Evolutionary conservation across 768 basidiomycete genomes (phyloP), one percentile per base, ranked within the genome.

Genomic region (Rhizopogon vinicolor): DNA sequence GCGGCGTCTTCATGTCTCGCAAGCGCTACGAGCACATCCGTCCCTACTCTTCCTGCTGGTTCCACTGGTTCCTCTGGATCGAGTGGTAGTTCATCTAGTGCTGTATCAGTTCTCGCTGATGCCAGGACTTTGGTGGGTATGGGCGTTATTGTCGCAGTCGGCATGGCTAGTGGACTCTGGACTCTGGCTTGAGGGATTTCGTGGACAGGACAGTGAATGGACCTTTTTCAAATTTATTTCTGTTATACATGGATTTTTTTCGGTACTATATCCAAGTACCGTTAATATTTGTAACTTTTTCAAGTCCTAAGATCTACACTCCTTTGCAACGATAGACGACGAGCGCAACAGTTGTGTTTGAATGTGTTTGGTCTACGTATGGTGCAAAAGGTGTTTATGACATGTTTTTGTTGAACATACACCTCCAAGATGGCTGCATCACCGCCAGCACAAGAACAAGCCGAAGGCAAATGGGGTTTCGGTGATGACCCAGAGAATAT

Each of bases 1-100:
- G 86, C 80, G 41, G 86, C 80, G 22, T 79, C 74, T 52, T 85
- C 87, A 13, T 93, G 90, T 65, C 70, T 91, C 53, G 67, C 88
- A 18, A 84, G 77, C 64, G 80, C 86, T 14, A 68, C 73, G 13
- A 79, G 86, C 13, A 85, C 84, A 7, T 85, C 84, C 67, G 80
- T 82, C 8, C 89, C 89, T 4, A 77, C 77, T 28, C 70, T 75
- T 12, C 75, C 78, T 22, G 54, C 80, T 1, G 63, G 70, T 13
- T 53, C 59, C 22, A 18, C 58, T 13, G 63, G 66, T 35, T 55
- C 64, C 16, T 44, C 61, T 31, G 57, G 59, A 10, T 60, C 74
- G 1, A 55, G 61, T 40, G 58, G 64, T 10, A 51, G 57, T 9
- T 64, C 43, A 33, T 60, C 63, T 45, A 67, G 61, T 40, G 68